These are phyloP conservation scores for Umbelopsis sp. DNA, from an alignment of 192 early-diverging fungal genomes.

Conservation along the genomic window DNA sequence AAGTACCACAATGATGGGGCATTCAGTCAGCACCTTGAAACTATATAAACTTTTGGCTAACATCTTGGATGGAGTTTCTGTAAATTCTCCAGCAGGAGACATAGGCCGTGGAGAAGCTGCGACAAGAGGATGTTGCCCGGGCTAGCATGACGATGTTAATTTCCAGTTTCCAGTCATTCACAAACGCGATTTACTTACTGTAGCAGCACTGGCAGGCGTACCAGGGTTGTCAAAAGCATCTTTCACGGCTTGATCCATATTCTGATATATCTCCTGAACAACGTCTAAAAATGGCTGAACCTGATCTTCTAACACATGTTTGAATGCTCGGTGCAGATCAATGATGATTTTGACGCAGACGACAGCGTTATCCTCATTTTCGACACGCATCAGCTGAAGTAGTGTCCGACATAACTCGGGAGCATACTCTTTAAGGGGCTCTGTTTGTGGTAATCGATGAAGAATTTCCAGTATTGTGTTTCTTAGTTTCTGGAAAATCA, in stretches of 20 bases:
- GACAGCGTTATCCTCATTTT: conserved; percentile 99
- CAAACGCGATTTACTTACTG: conserved; percentile 31
- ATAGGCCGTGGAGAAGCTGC: conserved; percentile 72
- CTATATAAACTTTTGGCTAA: conserved; percentile 77
- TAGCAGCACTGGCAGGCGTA: conserved; percentile 51
- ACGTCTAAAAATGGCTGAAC: conserved; percentile 90
- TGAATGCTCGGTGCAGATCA: conserved; percentile 91
- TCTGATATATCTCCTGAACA: conserved; percentile 91
- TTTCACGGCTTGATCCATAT: conserved; percentile 85
- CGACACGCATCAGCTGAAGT: conserved; percentile 78
- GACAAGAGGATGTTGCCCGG: conserved; percentile 41
- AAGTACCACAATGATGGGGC: conserved; percentile 96
- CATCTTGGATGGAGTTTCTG: conserved; percentile 60
- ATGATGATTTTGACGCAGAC: conserved; percentile 93
- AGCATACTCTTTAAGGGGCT: conserved; percentile 76
- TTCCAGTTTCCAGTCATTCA: no score
- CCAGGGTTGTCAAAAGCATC: conserved; percentile 81
- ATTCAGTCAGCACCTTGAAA: conserved; percentile 98
- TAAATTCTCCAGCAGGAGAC: conserved; percentile 69
- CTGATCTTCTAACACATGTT: conserved; percentile 79
- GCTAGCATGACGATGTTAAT: conserved; percentile 21
- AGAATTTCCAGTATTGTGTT: conserved; percentile 90
- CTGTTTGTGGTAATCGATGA: conserved; percentile 89
- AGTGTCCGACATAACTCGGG: conserved; percentile 74
- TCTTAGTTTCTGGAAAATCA: conserved; percentile 74